Conservation (phyloP, 306 rosid genomes). For the Trifolium repens region DNA sequence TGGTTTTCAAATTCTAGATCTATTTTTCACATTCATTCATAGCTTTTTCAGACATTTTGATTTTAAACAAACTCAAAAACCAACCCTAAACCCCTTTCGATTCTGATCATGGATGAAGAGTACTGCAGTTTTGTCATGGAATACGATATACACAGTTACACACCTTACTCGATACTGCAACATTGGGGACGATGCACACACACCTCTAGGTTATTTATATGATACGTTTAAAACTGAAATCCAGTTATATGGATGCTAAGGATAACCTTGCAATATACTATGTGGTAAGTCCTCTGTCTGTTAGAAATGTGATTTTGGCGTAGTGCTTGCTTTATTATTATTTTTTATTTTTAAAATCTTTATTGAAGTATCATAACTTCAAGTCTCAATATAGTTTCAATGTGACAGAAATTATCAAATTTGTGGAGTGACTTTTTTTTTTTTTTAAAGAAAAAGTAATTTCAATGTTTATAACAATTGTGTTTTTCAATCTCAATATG, state of each 20-base stretch:
- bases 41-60: no score
- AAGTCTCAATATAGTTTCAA: no score
- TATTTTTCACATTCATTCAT: no score
- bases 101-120: no score
- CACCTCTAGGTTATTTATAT: conserved; percentile 75
- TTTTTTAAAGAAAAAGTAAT: no score
- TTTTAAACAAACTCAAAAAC: no score
- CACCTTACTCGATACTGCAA: conserved; percentile 74
- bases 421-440: no score
- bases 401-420: no score
- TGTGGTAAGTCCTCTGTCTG: conserved; percentile 54
- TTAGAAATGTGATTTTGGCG: conserved; percentile 8
- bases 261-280: conserved; percentile 67
- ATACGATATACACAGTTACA: conserved; percentile 81
- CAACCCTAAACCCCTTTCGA: no score
- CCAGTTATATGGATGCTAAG: conserved; percentile 71
- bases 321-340: not conserved
- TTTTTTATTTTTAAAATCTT: not conserved
- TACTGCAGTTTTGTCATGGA: conserved; percentile 85
- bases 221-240: conserved; percentile 66
- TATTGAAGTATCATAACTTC: conserved; percentile 13
- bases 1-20: no score
- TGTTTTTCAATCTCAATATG: not conserved
- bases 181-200: conserved; percentile 69
- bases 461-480: no score